Evolutionary conservation across 1,284 basidiomycete genomes (phyloP).

Genomic region (Wallemia ichthyophaga): DNA sequence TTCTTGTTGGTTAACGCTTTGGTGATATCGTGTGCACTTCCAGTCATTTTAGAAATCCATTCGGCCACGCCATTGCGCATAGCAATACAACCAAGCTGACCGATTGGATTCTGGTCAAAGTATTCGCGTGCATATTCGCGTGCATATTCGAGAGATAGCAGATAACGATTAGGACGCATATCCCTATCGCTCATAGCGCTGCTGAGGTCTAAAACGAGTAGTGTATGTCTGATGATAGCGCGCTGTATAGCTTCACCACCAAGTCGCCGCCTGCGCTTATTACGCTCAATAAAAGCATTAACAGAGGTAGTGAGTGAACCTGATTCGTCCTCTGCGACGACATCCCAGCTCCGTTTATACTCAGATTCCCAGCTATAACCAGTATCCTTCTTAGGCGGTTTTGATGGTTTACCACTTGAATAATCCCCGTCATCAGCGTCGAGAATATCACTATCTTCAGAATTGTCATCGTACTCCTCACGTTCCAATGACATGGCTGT

Average conservation of each 20-base stretch:
- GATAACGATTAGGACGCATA: conserved; percentile 73
- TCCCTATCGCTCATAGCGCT: conserved; percentile 80
- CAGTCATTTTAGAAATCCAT: conserved; percentile 61
- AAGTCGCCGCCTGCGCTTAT: conserved; percentile 49
- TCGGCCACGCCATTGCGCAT: conserved; percentile 70
- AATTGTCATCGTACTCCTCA: neutral
- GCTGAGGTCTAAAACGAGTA: conserved; percentile 69
- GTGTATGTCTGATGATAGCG: conserved; percentile 81
- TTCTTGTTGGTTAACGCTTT: conserved; percentile 57
- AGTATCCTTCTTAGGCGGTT: conserved; percentile 4
- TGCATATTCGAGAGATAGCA: conserved; percentile 60
- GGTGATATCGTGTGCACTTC: conserved; percentile 79
- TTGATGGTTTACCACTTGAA: too few relatives aligned
- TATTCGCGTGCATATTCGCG: conserved; percentile 77
- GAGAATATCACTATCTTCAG: neutral
- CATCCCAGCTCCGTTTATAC: conserved; percentile 84
- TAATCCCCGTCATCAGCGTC: neutral
- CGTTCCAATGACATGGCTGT: neutral
- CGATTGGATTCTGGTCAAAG: conserved; percentile 97
- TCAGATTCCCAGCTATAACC: conserved; percentile 80
- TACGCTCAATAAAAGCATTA: conserved; percentile 55
- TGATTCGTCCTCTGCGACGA: conserved; percentile 75
- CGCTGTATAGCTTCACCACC: conserved; percentile 65
- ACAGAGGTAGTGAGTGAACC: conserved; percentile 75
- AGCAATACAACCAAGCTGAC: conserved; percentile 79